Conservation (phyloP, 1,139 yeast species). For the Geotrichum carabidarum region DNA sequence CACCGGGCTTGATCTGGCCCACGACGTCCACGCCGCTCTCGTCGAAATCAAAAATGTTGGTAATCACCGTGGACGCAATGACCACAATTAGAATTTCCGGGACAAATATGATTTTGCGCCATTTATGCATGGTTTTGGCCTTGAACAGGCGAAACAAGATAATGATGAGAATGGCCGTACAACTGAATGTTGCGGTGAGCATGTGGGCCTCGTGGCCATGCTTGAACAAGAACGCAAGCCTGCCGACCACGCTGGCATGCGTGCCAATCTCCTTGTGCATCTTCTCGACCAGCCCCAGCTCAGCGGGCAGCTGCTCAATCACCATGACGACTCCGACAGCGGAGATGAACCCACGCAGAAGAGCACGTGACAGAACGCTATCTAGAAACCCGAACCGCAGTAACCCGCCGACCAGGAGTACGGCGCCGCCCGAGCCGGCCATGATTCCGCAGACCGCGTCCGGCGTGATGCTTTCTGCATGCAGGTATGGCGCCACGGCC, state of each 20-base stretch:
- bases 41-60: slow-evolving; percentile 53
- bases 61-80: slow-evolving; percentile 54
- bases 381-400: slow-evolving; percentile 84
- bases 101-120: slow-evolving; percentile 40
- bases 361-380: slow-evolving; percentile 74
- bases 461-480: slow-evolving; percentile 46
- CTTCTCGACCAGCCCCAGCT: slow-evolving; percentile 55
- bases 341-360: slow-evolving; percentile 81
- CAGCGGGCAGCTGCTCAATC: slow-evolving; percentile 66
- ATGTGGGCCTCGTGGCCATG: slow-evolving; percentile 40
- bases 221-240: slow-evolving; percentile 52
- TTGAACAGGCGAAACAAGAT: slow-evolving; percentile 29
- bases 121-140: slow-evolving; percentile 12
- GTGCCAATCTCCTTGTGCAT: slow-evolving; percentile 50
- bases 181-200: slow-evolving; percentile 35
- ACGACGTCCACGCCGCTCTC: slow-evolving; percentile 58
- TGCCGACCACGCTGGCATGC: slow-evolving; percentile 68
- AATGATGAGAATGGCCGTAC: slow-evolving; percentile 33
- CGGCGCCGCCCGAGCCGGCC: slow-evolving; percentile 72
- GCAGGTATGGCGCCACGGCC: slow-evolving; percentile 57
- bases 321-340: slow-evolving; percentile 93
- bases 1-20: slow-evolving; percentile 56
- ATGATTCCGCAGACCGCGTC: slow-evolving; percentile 67
- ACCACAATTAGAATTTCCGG: slow-evolving; percentile 86
- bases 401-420: slow-evolving; percentile 70